Conservation (phyloP, 2,329 filamentous ascomycete genomes). For the Triangularia setosa region DNA sequence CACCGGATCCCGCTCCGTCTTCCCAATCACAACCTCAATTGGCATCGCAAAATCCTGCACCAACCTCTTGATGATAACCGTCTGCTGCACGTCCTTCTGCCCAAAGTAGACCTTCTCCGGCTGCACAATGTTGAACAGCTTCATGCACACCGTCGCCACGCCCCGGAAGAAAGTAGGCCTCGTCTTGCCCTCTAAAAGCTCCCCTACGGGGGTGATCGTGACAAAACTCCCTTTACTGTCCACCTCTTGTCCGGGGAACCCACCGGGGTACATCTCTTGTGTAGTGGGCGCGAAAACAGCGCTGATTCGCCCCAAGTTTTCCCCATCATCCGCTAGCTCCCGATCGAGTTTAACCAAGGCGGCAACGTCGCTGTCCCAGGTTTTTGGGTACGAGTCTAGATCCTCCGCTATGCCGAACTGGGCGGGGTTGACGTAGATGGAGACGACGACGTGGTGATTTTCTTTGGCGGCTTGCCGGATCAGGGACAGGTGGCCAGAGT, state of each 20-base stretch:
- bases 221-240: slow-evolving; percentile 84
- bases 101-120: slow-evolving; percentile 86
- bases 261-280: slow-evolving; percentile 79
- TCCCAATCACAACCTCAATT: slow-evolving; percentile 67
- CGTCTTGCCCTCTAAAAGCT: slow-evolving; percentile 76
- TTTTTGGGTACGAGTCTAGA: slow-evolving; percentile 81
- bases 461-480: slow-evolving; percentile 79
- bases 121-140: slow-evolving; percentile 78
- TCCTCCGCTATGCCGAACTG: slow-evolving; percentile 92
- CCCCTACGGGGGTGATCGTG: slow-evolving; percentile 78
- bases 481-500: slow-evolving; percentile 82
- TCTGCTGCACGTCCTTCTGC: slow-evolving; percentile 97
- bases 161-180: slow-evolving; percentile 94
- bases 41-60: slow-evolving; percentile 83
- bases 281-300: slow-evolving; percentile 86
- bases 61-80: slow-evolving; percentile 81
- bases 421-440: slow-evolving; percentile 93
- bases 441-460: slow-evolving; percentile 83
- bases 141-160: slow-evolving; percentile 95
- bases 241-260: slow-evolving; percentile 67
- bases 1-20: slow-evolving; percentile 64
- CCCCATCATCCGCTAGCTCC: slow-evolving; percentile 62
- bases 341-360: slow-evolving; percentile 65
- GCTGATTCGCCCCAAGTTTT: slow-evolving; percentile 62
- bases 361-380: slow-evolving; percentile 73